Evolutionary conservation across 768 basidiomycete species (phyloP).

Genomic region (Boletus rubroflammeus): DNA sequence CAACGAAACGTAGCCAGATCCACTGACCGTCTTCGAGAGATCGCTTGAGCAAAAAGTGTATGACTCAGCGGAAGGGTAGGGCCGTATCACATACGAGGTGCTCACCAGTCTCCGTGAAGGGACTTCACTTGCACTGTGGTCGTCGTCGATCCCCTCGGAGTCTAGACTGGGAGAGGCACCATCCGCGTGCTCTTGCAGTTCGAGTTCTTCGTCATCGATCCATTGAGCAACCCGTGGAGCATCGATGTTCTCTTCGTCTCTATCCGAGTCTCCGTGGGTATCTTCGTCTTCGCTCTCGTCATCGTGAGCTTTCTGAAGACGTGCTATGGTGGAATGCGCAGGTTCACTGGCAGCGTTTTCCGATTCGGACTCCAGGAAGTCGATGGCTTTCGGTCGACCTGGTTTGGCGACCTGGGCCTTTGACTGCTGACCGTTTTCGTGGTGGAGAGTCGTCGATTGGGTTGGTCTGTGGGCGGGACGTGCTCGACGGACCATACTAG

Average conservation of each 20-base stretch:
- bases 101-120: slow-evolving; percentile 20
- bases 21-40: slow-evolving; percentile 28
- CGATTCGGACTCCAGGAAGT: slow-evolving; percentile 15
- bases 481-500: slow-evolving; percentile 10
- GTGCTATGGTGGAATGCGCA: not conserved
- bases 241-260: slow-evolving; percentile 30
- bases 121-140: not conserved
- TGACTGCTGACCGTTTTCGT: not conserved
- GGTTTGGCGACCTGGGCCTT: slow-evolving; percentile 2
- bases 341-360: not conserved
- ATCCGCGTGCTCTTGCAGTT: slow-evolving; percentile 13
- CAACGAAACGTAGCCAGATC: not conserved
- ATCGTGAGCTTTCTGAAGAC: not conserved
- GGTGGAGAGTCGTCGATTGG: not conserved
- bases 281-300: slow-evolving; percentile 29
- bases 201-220: slow-evolving; percentile 48
- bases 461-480: slow-evolving; percentile 1
- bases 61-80: not conserved
- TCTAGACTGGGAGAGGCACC: slow-evolving; percentile 2
- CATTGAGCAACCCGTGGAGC: slow-evolving; percentile 59
- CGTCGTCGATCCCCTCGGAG: slow-evolving; percentile 11
- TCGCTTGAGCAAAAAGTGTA: slow-evolving; percentile 11
- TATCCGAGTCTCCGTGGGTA: slow-evolving; percentile 25
- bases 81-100: not conserved
- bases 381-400: slow-evolving; percentile 15